Evolutionary conservation across 352 stramenopile genomes (phyloP).

Genomic region (Globisporangium viniferum): DNA sequence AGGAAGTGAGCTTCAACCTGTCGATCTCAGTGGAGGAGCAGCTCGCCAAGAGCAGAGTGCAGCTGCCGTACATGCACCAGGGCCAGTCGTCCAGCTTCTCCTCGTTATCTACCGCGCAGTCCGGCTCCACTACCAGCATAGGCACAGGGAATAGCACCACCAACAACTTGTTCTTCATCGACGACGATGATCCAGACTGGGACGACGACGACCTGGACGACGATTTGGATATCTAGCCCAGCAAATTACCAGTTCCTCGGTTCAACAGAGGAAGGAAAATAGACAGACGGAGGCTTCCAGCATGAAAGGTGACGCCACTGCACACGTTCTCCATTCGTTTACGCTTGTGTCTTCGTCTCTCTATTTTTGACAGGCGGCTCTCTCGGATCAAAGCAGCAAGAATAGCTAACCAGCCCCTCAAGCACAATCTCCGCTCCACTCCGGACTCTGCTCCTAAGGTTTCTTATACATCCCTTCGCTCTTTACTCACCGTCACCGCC

Average conservation of each 20-base stretch:
- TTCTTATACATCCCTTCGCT: background rate
- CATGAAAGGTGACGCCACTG: background rate
- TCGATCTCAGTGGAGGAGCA: constrained; percentile 59
- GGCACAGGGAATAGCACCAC: constrained; percentile 11
- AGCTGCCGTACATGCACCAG: constrained; percentile 76
- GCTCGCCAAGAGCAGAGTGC: constrained; percentile 52
- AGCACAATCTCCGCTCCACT: background rate
- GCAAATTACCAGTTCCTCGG: no score
- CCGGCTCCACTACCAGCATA: no score
- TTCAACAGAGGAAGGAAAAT: background rate
- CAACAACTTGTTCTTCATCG: constrained; percentile 68
- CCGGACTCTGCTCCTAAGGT: background rate
- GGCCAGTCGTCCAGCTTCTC: background rate
- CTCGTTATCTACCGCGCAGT: background rate
- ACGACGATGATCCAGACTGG: constrained; percentile 79
- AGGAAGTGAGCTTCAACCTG: constrained; percentile 74
- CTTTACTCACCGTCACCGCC: background rate
- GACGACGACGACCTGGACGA: constrained; percentile 61
- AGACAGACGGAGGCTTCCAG: background rate
- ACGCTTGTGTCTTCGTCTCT: background rate
- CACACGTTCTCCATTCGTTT: background rate
- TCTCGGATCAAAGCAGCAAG: background rate
- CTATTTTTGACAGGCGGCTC: constrained; percentile 1
- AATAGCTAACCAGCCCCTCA: background rate
- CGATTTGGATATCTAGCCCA: constrained; percentile 41